These are phyloP conservation scores for Furcasterigmium furcatum DNA, from an alignment of 2,329 filamentous ascomycete genomes.

Conservation along the genomic window DNA sequence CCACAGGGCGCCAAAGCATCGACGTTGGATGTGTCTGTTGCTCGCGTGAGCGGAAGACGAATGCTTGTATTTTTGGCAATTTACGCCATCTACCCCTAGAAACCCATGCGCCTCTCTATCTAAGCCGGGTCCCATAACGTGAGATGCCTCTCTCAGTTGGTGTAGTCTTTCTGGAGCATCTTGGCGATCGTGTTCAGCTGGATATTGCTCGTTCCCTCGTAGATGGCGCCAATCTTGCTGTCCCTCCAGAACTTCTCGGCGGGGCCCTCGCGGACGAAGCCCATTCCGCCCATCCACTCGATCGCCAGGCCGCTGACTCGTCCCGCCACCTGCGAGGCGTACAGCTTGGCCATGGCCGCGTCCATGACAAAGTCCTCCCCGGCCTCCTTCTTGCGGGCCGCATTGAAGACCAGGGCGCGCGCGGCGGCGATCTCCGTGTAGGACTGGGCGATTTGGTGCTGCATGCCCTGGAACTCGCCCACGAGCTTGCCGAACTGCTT, in stretches of 20 bases:
- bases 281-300: constrained; percentile 99
- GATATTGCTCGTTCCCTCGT: constrained; percentile 85
- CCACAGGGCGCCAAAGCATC: too few relatives aligned
- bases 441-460: constrained; percentile 95
- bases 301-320: constrained; percentile 81
- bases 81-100: too few relatives aligned
- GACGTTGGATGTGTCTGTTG: too few relatives aligned
- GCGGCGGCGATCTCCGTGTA: constrained; percentile 93
- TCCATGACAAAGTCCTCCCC: constrained; percentile 94
- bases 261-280: constrained; percentile 91
- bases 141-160: constrained; percentile 15
- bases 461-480: constrained; percentile 98
- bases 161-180: constrained; percentile 60
- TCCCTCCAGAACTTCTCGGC: constrained; percentile 98
- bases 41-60: too few relatives aligned
- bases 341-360: constrained; percentile 97
- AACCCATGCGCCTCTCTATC: too few relatives aligned
- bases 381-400: constrained; percentile 95
- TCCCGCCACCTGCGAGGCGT: constrained; percentile 87
- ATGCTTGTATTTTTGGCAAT: too few relatives aligned
- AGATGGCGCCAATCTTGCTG: constrained; percentile 97
- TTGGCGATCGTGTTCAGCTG: constrained; percentile 67
- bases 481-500: constrained; percentile 93
- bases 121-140: too few relatives aligned
- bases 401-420: constrained; percentile 90